Evolutionary conservation across 331 rosid species (phyloP).

Genomic region (Acacia concinna): DNA sequence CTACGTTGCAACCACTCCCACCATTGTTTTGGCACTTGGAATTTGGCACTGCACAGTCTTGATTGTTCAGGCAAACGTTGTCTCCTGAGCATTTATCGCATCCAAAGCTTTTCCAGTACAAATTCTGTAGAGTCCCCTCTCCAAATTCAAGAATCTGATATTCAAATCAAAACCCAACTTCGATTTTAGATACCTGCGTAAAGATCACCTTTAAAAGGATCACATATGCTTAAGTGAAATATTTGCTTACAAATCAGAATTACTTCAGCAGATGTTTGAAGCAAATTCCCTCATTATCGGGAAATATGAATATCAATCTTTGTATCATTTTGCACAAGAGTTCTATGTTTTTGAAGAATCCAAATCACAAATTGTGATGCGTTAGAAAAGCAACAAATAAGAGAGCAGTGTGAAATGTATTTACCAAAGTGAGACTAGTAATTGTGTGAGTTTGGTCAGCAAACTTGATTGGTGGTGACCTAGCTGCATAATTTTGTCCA

Average conservation of each 20-base stretch:
- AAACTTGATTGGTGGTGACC: conserved; percentile 70
- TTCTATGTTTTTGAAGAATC: not conserved
- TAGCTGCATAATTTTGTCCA: conserved; percentile 91
- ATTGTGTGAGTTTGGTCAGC: conserved; percentile 57
- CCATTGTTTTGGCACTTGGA: conserved; percentile 55
- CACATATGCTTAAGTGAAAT: not conserved
- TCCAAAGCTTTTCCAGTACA: conserved; percentile 83
- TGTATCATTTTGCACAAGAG: not conserved
- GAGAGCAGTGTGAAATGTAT: not conserved
- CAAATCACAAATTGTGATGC: not conserved
- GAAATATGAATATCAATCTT: not conserved
- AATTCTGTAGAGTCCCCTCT: conserved; percentile 71
- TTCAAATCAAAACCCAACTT: conserved; percentile 14
- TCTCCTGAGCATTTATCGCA: conserved; percentile 59
- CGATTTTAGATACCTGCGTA: not conserved
- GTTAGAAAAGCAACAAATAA: not conserved
- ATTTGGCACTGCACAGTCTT: conserved; percentile 75
- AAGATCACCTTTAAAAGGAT: not conserved
- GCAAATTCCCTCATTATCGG: not conserved
- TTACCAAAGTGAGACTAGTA: conserved; percentile 87
- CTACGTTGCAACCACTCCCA: conserved; percentile 59
- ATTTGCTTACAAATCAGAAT: not conserved
- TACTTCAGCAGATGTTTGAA: not conserved
- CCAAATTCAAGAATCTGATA: conserved; percentile 79
- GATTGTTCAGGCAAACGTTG: conserved; percentile 56